Base-by-base conservation (phyloP, 352 stramenopile species). In the Globisporangium middletonii region DNA sequence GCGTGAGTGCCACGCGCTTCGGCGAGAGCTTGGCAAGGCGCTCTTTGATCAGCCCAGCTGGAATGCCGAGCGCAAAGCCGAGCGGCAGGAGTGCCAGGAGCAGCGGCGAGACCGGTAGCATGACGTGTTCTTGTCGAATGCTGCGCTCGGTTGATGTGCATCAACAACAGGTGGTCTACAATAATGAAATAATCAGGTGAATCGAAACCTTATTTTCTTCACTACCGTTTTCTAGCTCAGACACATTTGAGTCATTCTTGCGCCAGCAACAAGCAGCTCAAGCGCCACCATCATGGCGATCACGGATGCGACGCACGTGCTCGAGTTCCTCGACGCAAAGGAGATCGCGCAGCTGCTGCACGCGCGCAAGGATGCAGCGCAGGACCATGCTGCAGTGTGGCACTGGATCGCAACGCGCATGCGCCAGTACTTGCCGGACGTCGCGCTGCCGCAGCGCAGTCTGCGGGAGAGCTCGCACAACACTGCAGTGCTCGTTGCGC, bases 31-130 rank as follows among this genome's bases (percentile, higher is more conserved):
- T 79, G 9, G 47, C 44, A 35, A 71, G 48, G 16, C 64, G 69
- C 58, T 91, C 81, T 53, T 89, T 88, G 13, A 83, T 38, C 3
- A 87, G 16, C 5, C 81, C 81, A 1, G 75, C 59, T 6, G 69
- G 64, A 5, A 86, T 19, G 28, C 81, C 81, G 1, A 87, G 55
- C 46, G 68, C 38, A 26, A 83, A 38, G 35, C 71, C 65, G 28
- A 83, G 59, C 18, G 76, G 69, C 33, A 69, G 38, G 49, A 51
- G 57, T 37, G 46, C 47, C 52, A 63, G 51, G 45, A 55, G 63
- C 51, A 47, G 13, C 19, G 33, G 50, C 37, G 28, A 27, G 27
- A n/a, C 27, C 30, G 28, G 28, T 15, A 28, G 16, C 50, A 55
- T 19, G 18, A 30, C 50, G 4, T 44, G 38, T 38, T 33, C 26